These are phyloP conservation scores for Opeltia flavorubescens DNA, from an alignment of 495 filamentous ascomycete genomes.

Conservation along the genomic window DNA sequence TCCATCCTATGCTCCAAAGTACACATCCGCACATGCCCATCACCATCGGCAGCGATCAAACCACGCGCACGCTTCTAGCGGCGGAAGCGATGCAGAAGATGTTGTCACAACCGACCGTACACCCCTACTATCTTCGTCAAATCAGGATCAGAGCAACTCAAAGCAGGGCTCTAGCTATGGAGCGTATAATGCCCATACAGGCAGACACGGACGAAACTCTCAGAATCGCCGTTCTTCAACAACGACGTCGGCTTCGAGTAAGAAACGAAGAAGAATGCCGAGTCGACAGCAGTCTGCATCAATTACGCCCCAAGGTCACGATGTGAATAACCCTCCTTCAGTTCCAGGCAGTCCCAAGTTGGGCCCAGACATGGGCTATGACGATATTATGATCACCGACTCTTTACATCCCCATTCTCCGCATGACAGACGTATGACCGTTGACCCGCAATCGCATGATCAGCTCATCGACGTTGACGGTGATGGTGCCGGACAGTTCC, in stretches of 20 bases:
- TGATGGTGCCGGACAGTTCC: conserved; percentile 17
- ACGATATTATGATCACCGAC: conserved; percentile 62
- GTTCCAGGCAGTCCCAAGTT: conserved; percentile 62
- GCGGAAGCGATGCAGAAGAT: conserved; percentile 18
- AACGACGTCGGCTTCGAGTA: conserved; percentile 16
- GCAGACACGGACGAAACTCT: conserved; percentile 8
- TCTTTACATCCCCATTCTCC: conserved; percentile 31
- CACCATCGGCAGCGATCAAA: conserved; percentile 4
- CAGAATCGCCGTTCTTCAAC: conserved; percentile 11
- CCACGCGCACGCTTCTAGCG: conserved; percentile 13
- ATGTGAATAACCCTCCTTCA: conserved; percentile 96
- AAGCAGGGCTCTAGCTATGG: conserved; percentile 23
- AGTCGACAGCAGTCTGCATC: conserved; percentile 17
- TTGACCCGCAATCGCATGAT: conserved; percentile 28
- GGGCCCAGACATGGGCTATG: conserved; percentile 50
- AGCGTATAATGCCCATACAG: conserved; percentile 4
- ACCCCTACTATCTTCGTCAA: conserved; percentile 10
- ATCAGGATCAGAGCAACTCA: conserved; percentile 10
- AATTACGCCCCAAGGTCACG: conserved; percentile 36
- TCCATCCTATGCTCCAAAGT: conserved; percentile 7
- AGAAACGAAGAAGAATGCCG: conserved; percentile 8
- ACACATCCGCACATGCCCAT: conserved; percentile 5
- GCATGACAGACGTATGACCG: conserved; percentile 29
- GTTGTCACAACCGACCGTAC: conserved; percentile 10
- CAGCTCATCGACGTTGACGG: conserved; percentile 46